Evolutionary conservation across 2,329 filamentous ascomycete species (phyloP).

Genomic region (Cadophora gregata): DNA sequence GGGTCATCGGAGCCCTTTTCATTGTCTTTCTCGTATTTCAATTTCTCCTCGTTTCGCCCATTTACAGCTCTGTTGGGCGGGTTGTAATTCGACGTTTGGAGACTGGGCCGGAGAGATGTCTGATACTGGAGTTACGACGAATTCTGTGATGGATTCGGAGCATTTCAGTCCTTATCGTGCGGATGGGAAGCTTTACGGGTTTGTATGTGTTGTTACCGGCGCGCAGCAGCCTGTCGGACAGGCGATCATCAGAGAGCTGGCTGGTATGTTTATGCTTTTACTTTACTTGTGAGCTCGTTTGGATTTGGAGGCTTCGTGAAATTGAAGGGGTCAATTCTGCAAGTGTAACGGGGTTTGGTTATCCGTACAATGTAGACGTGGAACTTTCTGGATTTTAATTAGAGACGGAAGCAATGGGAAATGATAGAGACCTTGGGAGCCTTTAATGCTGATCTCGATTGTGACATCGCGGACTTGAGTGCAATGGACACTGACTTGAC

Average conservation of each 20-base stretch:
- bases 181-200: conserved; percentile 57
- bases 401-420: background rate
- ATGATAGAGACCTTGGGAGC: background rate
- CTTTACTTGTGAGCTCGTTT: background rate
- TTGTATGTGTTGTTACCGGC: conserved; percentile 68
- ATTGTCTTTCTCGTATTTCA: background rate
- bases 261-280: conserved; percentile 49
- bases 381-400: background rate
- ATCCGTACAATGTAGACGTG: background rate
- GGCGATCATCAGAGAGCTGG: conserved; percentile 64
- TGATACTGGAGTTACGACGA: background rate
- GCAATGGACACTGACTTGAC: conserved; percentile 29
- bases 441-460: background rate
- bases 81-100: background rate
- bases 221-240: conserved; percentile 65
- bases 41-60: background rate
- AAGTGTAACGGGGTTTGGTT: background rate
- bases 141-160: conserved; percentile 33
- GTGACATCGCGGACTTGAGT: background rate
- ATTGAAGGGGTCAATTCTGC: background rate
- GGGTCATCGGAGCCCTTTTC: background rate
- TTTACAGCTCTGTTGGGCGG: background rate
- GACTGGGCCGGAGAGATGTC: conserved; percentile 3
- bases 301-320: background rate
- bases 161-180: conserved; percentile 42